Evolutionary conservation across 2,329 filamentous ascomycete genomes (phyloP), one percentile per base, ranked within the genome.

Genomic region (Sarocladiaceae sp.): DNA sequence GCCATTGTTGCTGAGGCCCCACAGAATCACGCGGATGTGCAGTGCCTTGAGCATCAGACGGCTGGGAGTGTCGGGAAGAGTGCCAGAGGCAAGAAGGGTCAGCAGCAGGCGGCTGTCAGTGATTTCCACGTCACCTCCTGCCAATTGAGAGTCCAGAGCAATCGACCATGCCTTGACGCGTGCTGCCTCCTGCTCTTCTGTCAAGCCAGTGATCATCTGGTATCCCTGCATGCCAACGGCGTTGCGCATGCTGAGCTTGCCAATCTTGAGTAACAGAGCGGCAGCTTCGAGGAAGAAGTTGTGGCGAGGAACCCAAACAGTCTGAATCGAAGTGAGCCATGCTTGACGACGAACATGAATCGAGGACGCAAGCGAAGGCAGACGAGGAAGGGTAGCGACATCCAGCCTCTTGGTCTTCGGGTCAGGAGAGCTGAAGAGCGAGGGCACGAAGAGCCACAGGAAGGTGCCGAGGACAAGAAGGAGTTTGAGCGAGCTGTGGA

Each of bases 151-250:
- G 67, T 97, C 93, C 52, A 97, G 80, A 13, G 92, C 92, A 62
- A 96, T 96, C 29, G 87, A 82, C 93, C 93, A 97, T 0, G 91
- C 90, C 71, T 96, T 94, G 61, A 96, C 80, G 25, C 93, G 83
- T 6, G 90, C 92, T 50, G 80, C 82, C 66, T 97, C 93, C 66
- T 96, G 86, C 53, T 96, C 90, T 58, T 87, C 84, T 2, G 87
- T 93, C 46, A 88, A 81, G 0, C 90, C 90, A 2, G 88, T 93
- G 35, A 96, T 71, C 64, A 84, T 78, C 53, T 91, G 86, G 65
- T 94, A 97, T 10, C 86, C 77, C 25, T 86, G 80, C 58, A 84
- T 79, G 35, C 93, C 92, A 56, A 96, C 82, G 0, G 88, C 67
- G 58, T 90, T 91, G 42, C 90, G 83, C 51, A 90, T 66, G 60